phyloP scores from a whole-genome alignment of 352 stramenopile genomes.

The Thalassiosira tumida region DNA sequence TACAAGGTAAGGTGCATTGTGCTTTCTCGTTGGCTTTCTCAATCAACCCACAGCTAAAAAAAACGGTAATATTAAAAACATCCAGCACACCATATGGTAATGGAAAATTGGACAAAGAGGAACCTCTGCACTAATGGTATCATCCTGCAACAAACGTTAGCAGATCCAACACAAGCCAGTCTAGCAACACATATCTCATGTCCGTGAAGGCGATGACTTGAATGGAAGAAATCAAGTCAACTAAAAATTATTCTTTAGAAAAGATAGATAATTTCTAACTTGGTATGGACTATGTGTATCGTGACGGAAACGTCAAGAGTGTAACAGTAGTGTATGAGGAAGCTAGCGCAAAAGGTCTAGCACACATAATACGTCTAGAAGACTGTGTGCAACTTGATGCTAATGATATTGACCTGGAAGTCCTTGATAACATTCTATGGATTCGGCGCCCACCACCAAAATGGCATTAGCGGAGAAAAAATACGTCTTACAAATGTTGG shows the following conservation, averaged over 20 bases:
- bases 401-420: background rate
- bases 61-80: too few species aligned
- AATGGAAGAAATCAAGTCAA: too few species aligned
- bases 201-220: too few species aligned
- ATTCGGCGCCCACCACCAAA: conserved; percentile 81
- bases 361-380: background rate
- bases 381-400: background rate
- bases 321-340: conserved; percentile 22
- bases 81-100: too few species aligned
- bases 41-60: background rate
- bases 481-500: conserved; percentile 29
- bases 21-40: background rate
- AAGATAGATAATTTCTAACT: background rate
- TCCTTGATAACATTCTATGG: conserved; percentile 72
- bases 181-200: too few species aligned
- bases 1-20: conserved; percentile 16
- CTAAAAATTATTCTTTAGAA: too few species aligned
- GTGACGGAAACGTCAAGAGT: background rate
- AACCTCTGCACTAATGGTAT: too few species aligned
- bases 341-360: background rate
- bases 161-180: too few species aligned
- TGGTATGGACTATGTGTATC: background rate
- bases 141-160: too few species aligned
- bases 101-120: too few species aligned
- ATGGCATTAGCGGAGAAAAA: conserved; percentile 71